Evolutionary conservation across 2,329 filamentous ascomycete species (phyloP), one percentile per base, ranked within the genome.

Genomic region (Calonectria pseudoreteaudii): DNA sequence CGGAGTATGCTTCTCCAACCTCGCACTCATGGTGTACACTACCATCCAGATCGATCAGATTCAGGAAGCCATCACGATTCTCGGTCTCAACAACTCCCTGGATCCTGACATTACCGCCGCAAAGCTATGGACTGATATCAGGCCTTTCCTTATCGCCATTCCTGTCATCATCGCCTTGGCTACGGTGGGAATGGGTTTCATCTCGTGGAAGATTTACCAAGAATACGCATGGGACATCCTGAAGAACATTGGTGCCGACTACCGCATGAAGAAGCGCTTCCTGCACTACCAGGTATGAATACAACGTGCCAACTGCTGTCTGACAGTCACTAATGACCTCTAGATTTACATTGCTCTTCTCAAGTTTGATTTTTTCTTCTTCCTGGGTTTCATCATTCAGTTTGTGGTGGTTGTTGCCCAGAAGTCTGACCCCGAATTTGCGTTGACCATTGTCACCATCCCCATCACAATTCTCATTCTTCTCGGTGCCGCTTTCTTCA

Each of bases 291-390:
- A 99, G 92, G 95, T 98, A 88, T 67, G 88, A 81, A 44, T 26
- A 20, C 16, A 34, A 20, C 10, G 16, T 30, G 8, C 11, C 20
- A 41, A 2, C 9, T 44, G 11, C 34, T 65, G 13, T 6, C 6
- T 28, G 8, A 26, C 16, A 20, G 7, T 14, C 41, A 34, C 72
- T 77, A 69, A 75, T 34, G 0, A 9, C 2, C 13, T 34, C 7
- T 75, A 98, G 96, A 96, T 99, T 84, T 99, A 98, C 86, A 98
- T 99, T 81, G 95, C 97, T 47, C 91, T 99, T 14, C 90, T 99
- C 77, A 99, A 99, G 86, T 99, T 99, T 84, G 97, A 99, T 86
- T 98, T 99, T 86, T 99, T 99, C 92, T 98, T 99, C 89, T 99
- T 99, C 90, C 92, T 99, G 66, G 97, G 96, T 69, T 99, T 99